These are phyloP conservation scores for Ustilago trichophora DNA, from an alignment of 1,284 basidiomycete species.

Conservation along the genomic window DNA sequence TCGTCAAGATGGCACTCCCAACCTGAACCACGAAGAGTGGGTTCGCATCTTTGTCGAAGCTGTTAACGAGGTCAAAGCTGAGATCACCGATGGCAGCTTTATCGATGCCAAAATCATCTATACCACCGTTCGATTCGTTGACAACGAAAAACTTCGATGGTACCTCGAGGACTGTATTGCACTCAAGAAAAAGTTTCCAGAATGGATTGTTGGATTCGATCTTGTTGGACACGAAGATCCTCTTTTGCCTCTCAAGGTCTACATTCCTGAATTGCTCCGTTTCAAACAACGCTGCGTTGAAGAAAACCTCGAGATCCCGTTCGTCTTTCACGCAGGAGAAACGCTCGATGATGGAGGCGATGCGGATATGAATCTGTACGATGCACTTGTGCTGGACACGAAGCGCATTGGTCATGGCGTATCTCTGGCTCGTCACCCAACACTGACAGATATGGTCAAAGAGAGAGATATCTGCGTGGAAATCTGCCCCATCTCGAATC, in stretches of 20 bases:
- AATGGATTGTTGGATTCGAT: slow-evolving; percentile 80
- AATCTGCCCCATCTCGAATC: slow-evolving; percentile 68
- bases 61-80: slow-evolving; percentile 69
- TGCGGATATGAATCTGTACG: slow-evolving; percentile 79
- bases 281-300: slow-evolving; percentile 74
- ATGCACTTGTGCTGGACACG: slow-evolving; percentile 78
- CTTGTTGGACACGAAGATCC: slow-evolving; percentile 80
- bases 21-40: slow-evolving; percentile 74
- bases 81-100: slow-evolving; percentile 26
- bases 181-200: slow-evolving; percentile 78
- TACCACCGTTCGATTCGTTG: slow-evolving; percentile 73
- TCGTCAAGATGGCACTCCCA: slow-evolving; percentile 72
- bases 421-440: slow-evolving; percentile 78
- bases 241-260: slow-evolving; percentile 74
- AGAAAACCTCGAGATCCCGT: slow-evolving; percentile 75
- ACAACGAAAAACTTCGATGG: slow-evolving; percentile 73
- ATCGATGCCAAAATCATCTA: slow-evolving; percentile 70
- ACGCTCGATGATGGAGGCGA: slow-evolving; percentile 75
- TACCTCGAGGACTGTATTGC: slow-evolving; percentile 78
- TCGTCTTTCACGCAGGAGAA: slow-evolving; percentile 82
- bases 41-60: slow-evolving; percentile 73
- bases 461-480: slow-evolving; percentile 76
- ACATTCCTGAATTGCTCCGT: slow-evolving; percentile 73
- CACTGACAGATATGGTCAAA: slow-evolving; percentile 75
- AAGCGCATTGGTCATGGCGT: slow-evolving; percentile 82